Conservation (phyloP, 192 early-diverging fungal genomes). For the Backusella morwellensis region DNA sequence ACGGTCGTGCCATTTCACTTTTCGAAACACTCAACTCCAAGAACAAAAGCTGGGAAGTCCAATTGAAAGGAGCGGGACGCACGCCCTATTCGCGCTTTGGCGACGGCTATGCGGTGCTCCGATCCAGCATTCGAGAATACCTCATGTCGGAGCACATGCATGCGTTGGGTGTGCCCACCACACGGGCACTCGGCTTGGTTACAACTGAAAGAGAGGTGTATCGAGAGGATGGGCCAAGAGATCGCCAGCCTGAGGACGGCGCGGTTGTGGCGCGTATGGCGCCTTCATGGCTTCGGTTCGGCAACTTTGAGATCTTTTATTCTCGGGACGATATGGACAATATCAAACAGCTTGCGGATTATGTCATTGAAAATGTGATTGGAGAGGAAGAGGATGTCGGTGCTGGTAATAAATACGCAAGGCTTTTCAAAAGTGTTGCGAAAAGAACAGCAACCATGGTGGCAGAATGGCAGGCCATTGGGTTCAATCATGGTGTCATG, state of each 20-base stretch:
- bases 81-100: constrained; percentile 88
- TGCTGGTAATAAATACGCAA: constrained; percentile 53
- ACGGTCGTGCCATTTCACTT: constrained; percentile 82
- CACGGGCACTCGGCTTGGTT: constrained; percentile 73
- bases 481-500: constrained; percentile 86
- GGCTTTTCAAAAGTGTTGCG: constrained; percentile 55
- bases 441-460: constrained; percentile 67
- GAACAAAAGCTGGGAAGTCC: constrained; percentile 65
- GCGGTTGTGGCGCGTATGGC: constrained; percentile 76
- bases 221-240: constrained; percentile 53
- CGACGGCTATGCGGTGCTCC: constrained; percentile 85
- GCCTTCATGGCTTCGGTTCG: constrained; percentile 84
- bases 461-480: constrained; percentile 77
- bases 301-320: constrained; percentile 82
- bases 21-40: constrained; percentile 44
- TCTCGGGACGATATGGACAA: constrained; percentile 59
- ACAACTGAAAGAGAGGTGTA: constrained; percentile 58
- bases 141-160: constrained; percentile 73
- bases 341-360: constrained; percentile 69
- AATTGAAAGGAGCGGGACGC: constrained; percentile 83
- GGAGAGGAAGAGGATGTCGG: constrained; percentile 28
- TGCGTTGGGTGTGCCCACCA: constrained; percentile 71
- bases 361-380: constrained; percentile 58
- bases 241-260: constrained; percentile 56
- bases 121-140: constrained; percentile 86